Evolutionary conservation across 305 asterid genomes (phyloP), one percentile per base, ranked within the genome.

Genomic region (Fraxinus albicans): DNA sequence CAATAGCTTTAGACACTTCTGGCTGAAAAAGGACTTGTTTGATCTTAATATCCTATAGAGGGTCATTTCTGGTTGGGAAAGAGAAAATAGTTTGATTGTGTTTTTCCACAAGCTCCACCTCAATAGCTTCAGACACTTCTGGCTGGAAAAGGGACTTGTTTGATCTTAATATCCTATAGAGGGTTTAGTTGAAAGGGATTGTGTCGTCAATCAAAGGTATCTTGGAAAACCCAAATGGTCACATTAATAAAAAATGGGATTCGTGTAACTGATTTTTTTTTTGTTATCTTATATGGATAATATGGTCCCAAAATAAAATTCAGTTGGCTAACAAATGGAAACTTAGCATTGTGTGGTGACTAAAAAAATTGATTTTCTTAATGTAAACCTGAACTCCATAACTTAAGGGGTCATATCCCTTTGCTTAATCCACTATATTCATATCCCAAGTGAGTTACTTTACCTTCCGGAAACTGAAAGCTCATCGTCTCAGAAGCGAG

Each of bases 181-280:
- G 38, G 77, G 78, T 76, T 79, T 82, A 31, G 38, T 75, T 84
- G 40, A 36, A 7, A 31, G 69, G n/a, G 15, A 79, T 76, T 34
- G 23, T 31, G 77, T 25, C 42, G 15, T 72, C 13, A 13, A 76
- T 79, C 53, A 15, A 58, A 55, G 75, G 36, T 55, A 27, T 79
- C 77, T 44, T 40, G 33, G 53, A 3, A 73, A 31, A 80, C 75
- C 42, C 50, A 8, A 29, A 40, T 21, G 25, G 27, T 25, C 36
- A 79, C 65, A 60, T 38, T 44, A 29, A 12, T 60, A 42, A 58
- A 73, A 8, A 60, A 44, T 13, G 23, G 17, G 36, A 19, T 83
- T 78, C 78, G 21, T 50, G 60, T 50, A 50, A 74, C 27, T 74
- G 42, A 80, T 44, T 67, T 21, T 63, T 27, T 75, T 3, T 47